Evolutionary conservation across 1,284 basidiomycete genomes (phyloP), one percentile per base, ranked within the genome.

Genomic region (Trichosporon sp.): DNA sequence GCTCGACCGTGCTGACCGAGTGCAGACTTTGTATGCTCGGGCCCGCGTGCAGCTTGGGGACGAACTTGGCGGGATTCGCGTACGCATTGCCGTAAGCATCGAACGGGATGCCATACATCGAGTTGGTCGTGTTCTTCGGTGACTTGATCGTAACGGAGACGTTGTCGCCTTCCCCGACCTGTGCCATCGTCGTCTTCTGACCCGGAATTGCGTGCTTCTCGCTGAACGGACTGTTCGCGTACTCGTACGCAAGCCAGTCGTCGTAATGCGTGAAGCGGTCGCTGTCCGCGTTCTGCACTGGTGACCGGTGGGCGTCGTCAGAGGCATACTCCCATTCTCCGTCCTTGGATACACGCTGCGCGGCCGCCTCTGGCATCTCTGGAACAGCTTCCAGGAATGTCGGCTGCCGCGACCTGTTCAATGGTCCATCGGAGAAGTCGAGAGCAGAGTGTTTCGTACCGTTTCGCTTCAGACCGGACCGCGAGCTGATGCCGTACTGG

Each of bases 351-450:
- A 60, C 29, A 31, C 56, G 56, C 56, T 60, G 56, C 27, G n/a
- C 11, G 5, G 38, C 23, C 18, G 29, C 7, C 12, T 60, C 56
- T 3, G 56, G 56, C 56, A 60, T 29, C 27, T 60, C 56, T 5
- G 56, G 56, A 15, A 60, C 56, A 7, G 56, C 15, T 15, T 60
- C 56, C 3, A 60, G 56, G 56, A 31, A 58, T 12, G 53, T 32
- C 56, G 56, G 29, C 56, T 32, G 29, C 5, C 56, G 27, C 27
- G 56, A 60, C 18, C 56, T 25, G 51, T 29, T 38, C 2, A 72
- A 44, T 0, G 71, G 71, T 8, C 65, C 71, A 47, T 72, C 71
- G 53, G 66, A 66, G 34, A 72, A 72, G 66, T 69, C 68, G 21
- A 72, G 62, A 0, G 68, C 71, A 3, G 68, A 70, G 65, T 70